Conservation (phyloP, 129 eudicot species). For the Ambrosia artemisiifolia region DNA sequence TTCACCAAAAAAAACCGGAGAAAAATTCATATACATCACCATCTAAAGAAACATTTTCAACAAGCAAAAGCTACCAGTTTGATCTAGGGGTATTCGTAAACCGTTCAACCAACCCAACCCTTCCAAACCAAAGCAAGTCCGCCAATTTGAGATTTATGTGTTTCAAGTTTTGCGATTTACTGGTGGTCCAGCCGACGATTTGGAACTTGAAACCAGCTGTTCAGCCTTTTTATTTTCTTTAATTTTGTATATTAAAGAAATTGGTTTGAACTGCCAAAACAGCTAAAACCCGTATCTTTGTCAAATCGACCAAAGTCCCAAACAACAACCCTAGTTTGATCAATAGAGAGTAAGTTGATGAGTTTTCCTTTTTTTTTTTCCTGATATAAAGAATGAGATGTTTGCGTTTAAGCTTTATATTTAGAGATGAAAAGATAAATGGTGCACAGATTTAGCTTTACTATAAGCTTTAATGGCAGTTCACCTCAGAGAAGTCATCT, state of each 20-base stretch:
- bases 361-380: not conserved
- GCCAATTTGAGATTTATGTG: not conserved
- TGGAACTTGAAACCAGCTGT: not conserved
- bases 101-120: not conserved
- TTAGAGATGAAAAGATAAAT: not conserved
- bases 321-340: not conserved
- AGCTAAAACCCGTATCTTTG: not conserved
- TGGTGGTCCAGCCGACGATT: not conserved
- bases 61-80: not conserved
- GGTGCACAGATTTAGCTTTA: not conserved
- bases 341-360: not conserved
- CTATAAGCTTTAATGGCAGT: not conserved
- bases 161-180: no score
- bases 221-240: not conserved
- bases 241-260: not conserved
- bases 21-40: not conserved
- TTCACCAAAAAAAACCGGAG: not conserved
- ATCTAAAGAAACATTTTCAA: not conserved
- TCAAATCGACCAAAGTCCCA: not conserved
- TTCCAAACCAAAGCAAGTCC: not conserved
- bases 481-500: slow-evolving; percentile 61
- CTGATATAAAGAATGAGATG: not conserved
- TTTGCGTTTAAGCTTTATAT: not conserved
- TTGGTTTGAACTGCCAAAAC: not conserved
- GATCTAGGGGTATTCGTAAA: not conserved